A percentile compares a stretch with the other conserved stretches of the same genome.
These are phyloP conservation scores for Trichopus zeylanicus DNA, from an alignment of 116 monocot species.

Conservation along the genomic window DNA sequence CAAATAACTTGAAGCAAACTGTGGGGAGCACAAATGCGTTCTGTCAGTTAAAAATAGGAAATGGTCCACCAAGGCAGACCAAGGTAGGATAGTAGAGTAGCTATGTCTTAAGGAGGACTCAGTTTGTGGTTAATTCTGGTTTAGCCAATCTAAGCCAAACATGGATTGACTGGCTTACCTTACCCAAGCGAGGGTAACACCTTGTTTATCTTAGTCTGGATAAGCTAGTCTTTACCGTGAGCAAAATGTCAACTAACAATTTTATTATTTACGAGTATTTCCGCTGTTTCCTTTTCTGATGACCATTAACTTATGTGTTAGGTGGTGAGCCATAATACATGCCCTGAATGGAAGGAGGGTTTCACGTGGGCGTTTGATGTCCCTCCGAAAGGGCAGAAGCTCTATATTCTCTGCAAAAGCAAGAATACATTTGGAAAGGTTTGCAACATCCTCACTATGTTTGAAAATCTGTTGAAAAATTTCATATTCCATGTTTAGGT, in stretches of 20 bases:
- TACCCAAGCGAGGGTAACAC: no score
- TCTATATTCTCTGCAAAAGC: conserved; percentile 77
- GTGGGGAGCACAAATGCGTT: conserved; percentile 85
- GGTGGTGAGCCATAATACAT: conserved; percentile 61
- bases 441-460: background rate
- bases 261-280: background rate
- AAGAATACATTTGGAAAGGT: conserved; percentile 89
- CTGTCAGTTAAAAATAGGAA: conserved; percentile 69
- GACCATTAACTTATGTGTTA: conserved; percentile 2
- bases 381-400: conserved; percentile 82
- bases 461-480: background rate
- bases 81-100: conserved; percentile 24
- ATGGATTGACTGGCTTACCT: no score
- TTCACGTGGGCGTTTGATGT: conserved; percentile 85
- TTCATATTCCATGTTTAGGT: background rate
- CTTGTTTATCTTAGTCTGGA: no score
- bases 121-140: no score
- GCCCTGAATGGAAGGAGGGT: conserved; percentile 78
- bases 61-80: conserved; percentile 61
- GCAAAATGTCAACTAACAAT: no score
- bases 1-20: conserved; percentile 75
- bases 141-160: no score
- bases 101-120: background rate
- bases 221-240: no score
- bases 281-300: background rate